Conservation (phyloP, 2,329 filamentous ascomycete species). For the Dothideomycetidae sp. region DNA sequence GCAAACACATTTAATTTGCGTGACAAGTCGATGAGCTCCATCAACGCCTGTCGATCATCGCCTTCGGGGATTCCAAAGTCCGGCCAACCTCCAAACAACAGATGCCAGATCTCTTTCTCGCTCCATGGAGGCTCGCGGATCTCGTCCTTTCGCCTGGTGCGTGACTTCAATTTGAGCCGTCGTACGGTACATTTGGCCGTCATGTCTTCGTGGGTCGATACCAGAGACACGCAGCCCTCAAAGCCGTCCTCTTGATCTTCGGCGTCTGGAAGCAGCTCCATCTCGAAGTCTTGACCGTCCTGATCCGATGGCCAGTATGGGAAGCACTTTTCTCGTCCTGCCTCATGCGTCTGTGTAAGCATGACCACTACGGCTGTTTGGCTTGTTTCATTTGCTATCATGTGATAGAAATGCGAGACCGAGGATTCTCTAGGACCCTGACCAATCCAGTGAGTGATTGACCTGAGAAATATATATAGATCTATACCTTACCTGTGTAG, state of each 20-base stretch:
- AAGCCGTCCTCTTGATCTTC: conserved; percentile 33
- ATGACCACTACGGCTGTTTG: conserved; percentile 68
- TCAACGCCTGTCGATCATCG: conserved; percentile 51
- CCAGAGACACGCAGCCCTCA: conserved; percentile 52
- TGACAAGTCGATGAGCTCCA: conserved; percentile 55
- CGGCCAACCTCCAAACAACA: conserved; percentile 77
- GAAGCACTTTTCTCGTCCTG: conserved; percentile 66
- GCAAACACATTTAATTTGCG: conserved; percentile 38
- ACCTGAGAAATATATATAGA: neutral
- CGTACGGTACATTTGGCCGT: conserved; percentile 54
- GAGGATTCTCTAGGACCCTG: conserved; percentile 66
- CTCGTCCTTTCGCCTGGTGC: conserved; percentile 27
- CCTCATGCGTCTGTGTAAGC: conserved; percentile 80
- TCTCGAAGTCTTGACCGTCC: conserved; percentile 20
- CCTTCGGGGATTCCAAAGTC: conserved; percentile 72
- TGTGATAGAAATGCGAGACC: conserved; percentile 80
- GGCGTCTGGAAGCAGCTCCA: conserved; percentile 15
- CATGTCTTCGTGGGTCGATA: conserved; percentile 40
- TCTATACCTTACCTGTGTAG: conserved; percentile 50
- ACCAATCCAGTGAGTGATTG: neutral
- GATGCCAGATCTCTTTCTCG: conserved; percentile 61
- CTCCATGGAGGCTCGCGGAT: conserved; percentile 26
- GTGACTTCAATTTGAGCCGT: conserved; percentile 42
- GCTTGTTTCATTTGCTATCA: conserved; percentile 71
- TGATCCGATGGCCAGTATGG: conserved; percentile 60